Evolutionary conservation across 306 rosid species (phyloP).

Genomic region (Medicago lupulina): DNA sequence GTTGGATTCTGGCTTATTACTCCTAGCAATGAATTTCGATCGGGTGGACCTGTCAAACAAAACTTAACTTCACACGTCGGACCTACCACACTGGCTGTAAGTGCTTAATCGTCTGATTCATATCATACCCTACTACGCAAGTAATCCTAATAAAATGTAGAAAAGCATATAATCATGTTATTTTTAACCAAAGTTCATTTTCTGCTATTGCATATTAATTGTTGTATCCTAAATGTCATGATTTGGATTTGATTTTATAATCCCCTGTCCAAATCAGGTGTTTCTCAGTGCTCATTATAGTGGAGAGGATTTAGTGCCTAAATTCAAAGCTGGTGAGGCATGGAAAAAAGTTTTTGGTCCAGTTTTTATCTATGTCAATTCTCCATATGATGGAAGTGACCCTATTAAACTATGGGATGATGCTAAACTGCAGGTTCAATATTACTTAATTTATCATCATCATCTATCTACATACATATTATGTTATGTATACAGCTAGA

Average conservation of each 20-base stretch:
- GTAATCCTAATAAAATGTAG: no score
- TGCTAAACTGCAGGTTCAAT: slow-evolving; percentile 75
- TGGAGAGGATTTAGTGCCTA: slow-evolving; percentile 75
- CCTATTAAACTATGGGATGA: slow-evolving; percentile 72
- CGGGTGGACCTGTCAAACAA: slow-evolving; percentile 92
- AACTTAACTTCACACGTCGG: slow-evolving; percentile 86
- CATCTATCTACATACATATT: neutral
- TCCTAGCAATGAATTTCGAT: slow-evolving; percentile 73
- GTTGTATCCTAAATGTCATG: neutral
- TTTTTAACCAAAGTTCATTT: neutral
- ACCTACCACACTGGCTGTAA: slow-evolving; percentile 80
- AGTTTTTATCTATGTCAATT: slow-evolving; percentile 72
- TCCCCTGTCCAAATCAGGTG: slow-evolving; percentile 53
- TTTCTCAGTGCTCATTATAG: slow-evolving; percentile 90
- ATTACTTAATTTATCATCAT: neutral
- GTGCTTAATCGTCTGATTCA: slow-evolving; percentile 40
- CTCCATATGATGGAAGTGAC: slow-evolving; percentile 46
- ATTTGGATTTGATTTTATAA: neutral
- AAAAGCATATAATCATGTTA: neutral
- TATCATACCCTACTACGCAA: neutral
- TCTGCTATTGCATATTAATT: neutral
- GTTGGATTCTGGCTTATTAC: slow-evolving; percentile 82
- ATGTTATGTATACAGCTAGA: neutral
- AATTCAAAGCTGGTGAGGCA: slow-evolving; percentile 65
- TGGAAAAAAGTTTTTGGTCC: slow-evolving; percentile 98